Base-by-base conservation (phyloP, 176 grass and related monocot species). In the Cenchrus fungigraminus region DNA sequence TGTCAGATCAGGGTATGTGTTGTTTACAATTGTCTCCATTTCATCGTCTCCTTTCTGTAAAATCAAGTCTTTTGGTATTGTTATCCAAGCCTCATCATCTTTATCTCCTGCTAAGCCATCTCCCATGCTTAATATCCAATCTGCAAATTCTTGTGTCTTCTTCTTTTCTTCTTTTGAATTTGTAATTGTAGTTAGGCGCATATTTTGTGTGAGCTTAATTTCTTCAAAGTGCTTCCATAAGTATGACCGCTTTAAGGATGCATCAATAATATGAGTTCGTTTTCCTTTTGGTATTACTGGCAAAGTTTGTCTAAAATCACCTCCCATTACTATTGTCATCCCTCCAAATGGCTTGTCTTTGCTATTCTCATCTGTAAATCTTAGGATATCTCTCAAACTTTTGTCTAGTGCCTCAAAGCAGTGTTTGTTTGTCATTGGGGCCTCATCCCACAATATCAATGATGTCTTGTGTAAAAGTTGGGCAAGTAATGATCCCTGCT, bases 141-240 rank as follows among this genome's bases (percentile, higher is more conserved):
- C n/a, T 3, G 16, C 25, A 20, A 83, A 83, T 74, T 73, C 70
- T 1, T 16, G 1, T 11, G 37, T 60, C 28, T n/a, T 50, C 10
- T 19, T 4, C 13, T 73, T 14, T 25, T 74, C 81, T n/a, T 73
- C 42, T 8, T 0, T 15, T 50, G 22, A 25, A 25, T 31, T 15
- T 46, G 67, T 25, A 25, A 25, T 19, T 59, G 52, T 52, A 72
- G 4, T 60, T 2, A 83, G 6, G 3, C 25, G 56, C 69, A 83
- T 83, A 62, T 83, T 83, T 73, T 73, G 5, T 2, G 15, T 74
- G 8, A 73, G 69, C 8, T 29, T 29, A 1, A n/a, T 63, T 56
- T 73, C 81, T 45, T 49, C 28, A 7, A 72, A 83, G 55, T 83
- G 22, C 16, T 61, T 73, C 68, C 81, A 83, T 22, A 64, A 28